A percentile compares a stretch with the other conserved stretches of the same genome.
Conservation (phyloP, 768 basidiomycete genomes). For the Tubosaeta brunneosetosa region DNA sequence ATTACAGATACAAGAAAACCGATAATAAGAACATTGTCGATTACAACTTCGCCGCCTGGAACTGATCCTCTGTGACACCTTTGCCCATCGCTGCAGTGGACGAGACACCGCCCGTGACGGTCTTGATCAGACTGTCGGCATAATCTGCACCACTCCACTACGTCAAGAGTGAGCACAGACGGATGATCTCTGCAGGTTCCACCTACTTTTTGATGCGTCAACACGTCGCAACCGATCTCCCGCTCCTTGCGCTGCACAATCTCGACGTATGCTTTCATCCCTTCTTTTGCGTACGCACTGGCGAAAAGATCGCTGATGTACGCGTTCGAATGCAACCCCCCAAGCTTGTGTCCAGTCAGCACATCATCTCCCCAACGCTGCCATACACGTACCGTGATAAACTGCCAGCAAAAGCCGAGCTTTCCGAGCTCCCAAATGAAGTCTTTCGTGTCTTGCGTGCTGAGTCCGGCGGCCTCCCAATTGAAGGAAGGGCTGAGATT, state of each 20-base stretch:
- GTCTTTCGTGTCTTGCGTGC: constrained; percentile 75
- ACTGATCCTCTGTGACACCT: constrained; percentile 91
- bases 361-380: background rate
- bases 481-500: constrained; percentile 94
- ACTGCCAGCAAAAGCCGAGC: constrained; percentile 98
- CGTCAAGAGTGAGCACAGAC: constrained; percentile 14
- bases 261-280: constrained; percentile 99
- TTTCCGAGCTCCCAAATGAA: constrained; percentile 93
- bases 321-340: constrained; percentile 93
- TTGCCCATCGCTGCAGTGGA: constrained; percentile 99
- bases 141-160: constrained; percentile 97
- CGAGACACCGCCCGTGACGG: constrained; percentile 94
- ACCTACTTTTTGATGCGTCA: constrained; percentile 91
- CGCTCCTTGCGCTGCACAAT: constrained; percentile 89
- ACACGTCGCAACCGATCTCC: constrained; percentile 90
- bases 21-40: background rate
- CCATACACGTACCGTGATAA: constrained; percentile 77
- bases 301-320: constrained; percentile 96
- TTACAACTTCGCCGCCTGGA: constrained; percentile 47
- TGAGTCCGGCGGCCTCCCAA: constrained; percentile 91
- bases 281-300: constrained; percentile 80
- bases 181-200: background rate
- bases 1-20: constrained; percentile 4
- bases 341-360: constrained; percentile 55
- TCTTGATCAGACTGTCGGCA: constrained; percentile 87